Evolutionary conservation across 352 stramenopile genomes (phyloP), one percentile per base, ranked within the genome.

Genomic region (Saprolegnia diclina): DNA sequence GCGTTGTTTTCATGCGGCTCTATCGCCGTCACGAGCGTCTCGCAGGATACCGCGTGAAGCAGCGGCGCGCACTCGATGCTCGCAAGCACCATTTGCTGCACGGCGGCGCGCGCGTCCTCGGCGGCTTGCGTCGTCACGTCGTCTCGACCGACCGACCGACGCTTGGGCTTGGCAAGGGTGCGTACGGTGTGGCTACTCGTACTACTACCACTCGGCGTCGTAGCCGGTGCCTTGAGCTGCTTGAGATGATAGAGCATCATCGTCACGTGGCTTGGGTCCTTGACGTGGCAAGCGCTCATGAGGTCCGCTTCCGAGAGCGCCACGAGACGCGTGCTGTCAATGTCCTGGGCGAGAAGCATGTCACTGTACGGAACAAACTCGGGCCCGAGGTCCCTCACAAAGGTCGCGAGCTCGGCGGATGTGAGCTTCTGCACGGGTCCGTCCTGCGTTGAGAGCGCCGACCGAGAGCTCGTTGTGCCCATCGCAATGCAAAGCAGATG

Each of bases 171-270:
- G 24, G 46, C 46, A 5, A 29, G 24, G 2, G n/a, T 54, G n/a
- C 46, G 46, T 19, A 21, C 18, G 46, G 2, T 54, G 24, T 3
- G 7, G 13, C 52, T 24, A n/a, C 16, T 59, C n/a, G n/a, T n/a
- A n/a, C n/a, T n/a, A n/a, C n/a, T n/a, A n/a, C n/a, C n/a, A n/a
- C n/a, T n/a, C n/a, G n/a, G n/a, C n/a, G n/a, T n/a, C n/a, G n/a
- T n/a, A n/a, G 35, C 11, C 1, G 24, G 52, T 16, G 52, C 11
- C 52, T 59, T 59, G 52, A 42, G 52, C 35, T 24, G 52, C 35
- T 59, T 59, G 24, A 59, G 35, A n/a, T 59, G 52, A 9, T 59
- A 59, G 1, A 59, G 52, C 52, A 59, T 59, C 35, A 9, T 59
- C 11, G 52, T 24, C 1, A 59, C 52, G 35, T 59, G 52, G 13